phyloP scores from a whole-genome alignment of 345 rosid genomes.

The Salix purpurea region DNA sequence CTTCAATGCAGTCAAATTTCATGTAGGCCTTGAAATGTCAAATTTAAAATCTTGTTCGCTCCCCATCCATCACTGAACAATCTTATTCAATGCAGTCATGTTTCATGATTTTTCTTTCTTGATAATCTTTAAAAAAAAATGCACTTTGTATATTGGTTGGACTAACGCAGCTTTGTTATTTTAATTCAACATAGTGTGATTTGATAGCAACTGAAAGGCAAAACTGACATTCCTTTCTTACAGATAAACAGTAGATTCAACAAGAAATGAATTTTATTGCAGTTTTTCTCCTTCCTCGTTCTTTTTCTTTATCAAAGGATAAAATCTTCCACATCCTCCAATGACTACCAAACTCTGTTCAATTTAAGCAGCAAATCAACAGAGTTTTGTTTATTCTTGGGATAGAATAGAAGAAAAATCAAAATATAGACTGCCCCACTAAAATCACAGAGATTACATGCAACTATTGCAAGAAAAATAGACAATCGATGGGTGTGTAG shows the following conservation, averaged over 20 bases:
- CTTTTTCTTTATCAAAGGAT: background rate
- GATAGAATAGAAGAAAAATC: background rate
- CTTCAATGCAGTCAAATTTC: no score
- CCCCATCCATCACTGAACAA: background rate
- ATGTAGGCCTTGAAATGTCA: background rate
- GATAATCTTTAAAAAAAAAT: no score
- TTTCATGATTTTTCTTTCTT: no score
- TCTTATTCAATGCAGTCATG: background rate
- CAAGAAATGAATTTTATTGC: background rate
- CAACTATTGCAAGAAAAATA: background rate
- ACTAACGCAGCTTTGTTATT: no score
- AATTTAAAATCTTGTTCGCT: background rate
- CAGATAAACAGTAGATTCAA: background rate
- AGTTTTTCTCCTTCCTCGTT: background rate
- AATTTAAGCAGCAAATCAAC: background rate
- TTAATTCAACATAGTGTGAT: no score
- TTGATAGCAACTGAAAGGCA: background rate
- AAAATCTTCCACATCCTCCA: background rate
- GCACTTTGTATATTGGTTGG: no score
- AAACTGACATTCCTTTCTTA: background rate
- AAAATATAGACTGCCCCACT: background rate
- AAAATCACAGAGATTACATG: background rate
- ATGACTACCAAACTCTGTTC: background rate
- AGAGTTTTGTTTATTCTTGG: background rate
- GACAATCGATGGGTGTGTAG: background rate